Base-by-base conservation (phyloP, 371 early-diverging fungal genomes). In the Mortierella sp. region DNA sequence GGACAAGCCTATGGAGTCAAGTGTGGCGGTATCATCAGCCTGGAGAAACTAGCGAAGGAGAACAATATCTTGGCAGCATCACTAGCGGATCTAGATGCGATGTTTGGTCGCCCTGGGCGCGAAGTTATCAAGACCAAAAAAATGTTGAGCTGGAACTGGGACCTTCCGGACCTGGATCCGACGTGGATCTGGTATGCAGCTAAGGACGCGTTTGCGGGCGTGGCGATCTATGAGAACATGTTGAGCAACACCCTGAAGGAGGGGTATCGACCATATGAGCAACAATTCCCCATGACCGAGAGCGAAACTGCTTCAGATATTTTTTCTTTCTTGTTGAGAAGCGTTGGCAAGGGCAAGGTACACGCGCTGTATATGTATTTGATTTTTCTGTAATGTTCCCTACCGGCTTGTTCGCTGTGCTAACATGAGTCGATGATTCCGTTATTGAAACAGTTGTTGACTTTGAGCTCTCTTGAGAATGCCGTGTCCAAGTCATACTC, bases 121-220 rank as follows among this genome's bases (percentile, higher is more conserved):
- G 70, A 69, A 32, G 70, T 76, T 8, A 30, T 64, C 63, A 76
- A 76, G 42, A 69, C 70, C 14, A 56, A 50, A 26, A 56, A 59
- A 3, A 43, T 76, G 28, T 37, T 69, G 4, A 41, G 52, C 28
- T 76, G 78, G 65, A 49, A 76, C 24, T 76, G 70, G 70, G 70
- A 76, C 37, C 23, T 19, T 1, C 46, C 31, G 47, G 41, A 24
- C 0, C 19, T 69, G 39, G 42, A 69, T 3, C 59, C 57, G 2
- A 46, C 41, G 19, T 69, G 70, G 65, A 24, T 65, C 24, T 76
- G 78, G 78, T 76, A 76, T 37, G 70, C 78, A 4, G 78, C 78
- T 55, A 69, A 69, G 55, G 78, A 76, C 28, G 78, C 78, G 6
- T 69, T 76, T 60, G 70, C 78, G 0, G 70, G 78, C 5, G 34